These are phyloP conservation scores for Penicillium sp. DNA, from an alignment of 2,329 filamentous ascomycete genomes.

Conservation along the genomic window DNA sequence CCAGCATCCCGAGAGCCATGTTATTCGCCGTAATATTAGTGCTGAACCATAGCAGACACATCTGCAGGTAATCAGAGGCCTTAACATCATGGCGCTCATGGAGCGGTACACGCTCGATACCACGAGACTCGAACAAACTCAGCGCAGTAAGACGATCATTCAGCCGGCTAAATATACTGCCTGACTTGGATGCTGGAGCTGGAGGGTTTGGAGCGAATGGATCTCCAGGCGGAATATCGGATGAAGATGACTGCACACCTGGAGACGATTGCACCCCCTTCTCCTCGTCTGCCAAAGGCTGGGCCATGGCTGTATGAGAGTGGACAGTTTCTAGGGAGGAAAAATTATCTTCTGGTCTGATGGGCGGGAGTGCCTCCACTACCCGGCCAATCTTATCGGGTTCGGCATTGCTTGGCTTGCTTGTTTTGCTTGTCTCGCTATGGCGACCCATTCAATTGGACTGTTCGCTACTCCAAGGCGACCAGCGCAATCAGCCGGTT, in stretches of 20 bases:
- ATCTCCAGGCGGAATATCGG: not conserved
- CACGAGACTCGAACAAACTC: constrained; percentile 53
- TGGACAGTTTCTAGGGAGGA: not conserved
- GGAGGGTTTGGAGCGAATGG: not conserved
- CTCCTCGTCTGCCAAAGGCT: not conserved
- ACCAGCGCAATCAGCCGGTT: not conserved
- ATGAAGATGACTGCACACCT: not conserved
- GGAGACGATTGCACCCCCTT: not conserved
- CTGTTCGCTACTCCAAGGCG: not conserved
- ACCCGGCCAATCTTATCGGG: not conserved
- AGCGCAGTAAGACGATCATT: not conserved
- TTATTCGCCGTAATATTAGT: constrained; percentile 41
- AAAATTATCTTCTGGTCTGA: not conserved
- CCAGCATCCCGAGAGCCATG: constrained; percentile 41
- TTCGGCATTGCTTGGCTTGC: constrained; percentile 6
- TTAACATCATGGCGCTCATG: constrained; percentile 56
- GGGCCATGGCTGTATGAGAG: not conserved
- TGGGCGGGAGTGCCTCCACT: not conserved
- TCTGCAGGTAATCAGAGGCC: constrained; percentile 34
- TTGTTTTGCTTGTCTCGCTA: not conserved
- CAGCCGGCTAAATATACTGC: not conserved
- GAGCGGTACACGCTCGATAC: constrained; percentile 60
- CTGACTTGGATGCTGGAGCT: not conserved
- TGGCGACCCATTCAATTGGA: not conserved
- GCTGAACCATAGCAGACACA: constrained; percentile 38